Conservation (phyloP, 257 asterid species). For the Jasminum sambac region DNA sequence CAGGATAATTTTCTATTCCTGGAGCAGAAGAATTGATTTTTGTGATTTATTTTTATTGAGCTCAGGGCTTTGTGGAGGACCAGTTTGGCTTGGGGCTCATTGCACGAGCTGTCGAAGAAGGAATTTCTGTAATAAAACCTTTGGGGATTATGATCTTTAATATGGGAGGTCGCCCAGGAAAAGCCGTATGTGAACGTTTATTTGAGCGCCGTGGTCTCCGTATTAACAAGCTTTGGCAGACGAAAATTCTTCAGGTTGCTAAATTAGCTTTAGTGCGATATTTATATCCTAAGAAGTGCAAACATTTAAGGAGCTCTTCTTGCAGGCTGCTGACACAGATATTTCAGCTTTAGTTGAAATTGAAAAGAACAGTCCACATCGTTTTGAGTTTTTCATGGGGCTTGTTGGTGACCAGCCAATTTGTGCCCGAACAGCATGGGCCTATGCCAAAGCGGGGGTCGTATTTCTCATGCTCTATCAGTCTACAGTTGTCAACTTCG, state of each 20-base stretch:
- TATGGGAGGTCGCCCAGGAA: conserved; percentile 99
- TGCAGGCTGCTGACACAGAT: conserved; percentile 99
- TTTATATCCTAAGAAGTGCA: conserved; percentile 20
- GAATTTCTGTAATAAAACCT: conserved; percentile 94
- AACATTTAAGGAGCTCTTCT: conserved; percentile 31
- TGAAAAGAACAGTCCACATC: conserved; percentile 94
- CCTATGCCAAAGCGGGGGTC: conserved; percentile 91
- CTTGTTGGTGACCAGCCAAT: conserved; percentile 96
- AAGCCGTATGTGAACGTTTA: conserved; percentile 92
- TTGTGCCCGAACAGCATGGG: conserved; percentile 99
- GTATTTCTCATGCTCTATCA: conserved; percentile 95
- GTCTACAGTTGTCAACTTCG: conserved; percentile 91
- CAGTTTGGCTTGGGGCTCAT: conserved; percentile 98
- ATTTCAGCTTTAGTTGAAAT: conserved; percentile 97
- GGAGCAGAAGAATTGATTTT: conserved; percentile 17
- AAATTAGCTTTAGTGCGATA: conserved; percentile 14
- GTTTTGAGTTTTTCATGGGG: conserved; percentile 99
- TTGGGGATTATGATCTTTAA: conserved; percentile 96
- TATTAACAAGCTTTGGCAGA: conserved; percentile 96
- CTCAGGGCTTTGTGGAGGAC: conserved; percentile 97
- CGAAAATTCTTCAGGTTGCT: conserved; percentile 92
- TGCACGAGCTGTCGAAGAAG: conserved; percentile 99
- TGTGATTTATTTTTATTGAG: conserved; percentile 17
- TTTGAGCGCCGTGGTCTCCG: conserved; percentile 97
- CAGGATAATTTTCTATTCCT: conserved; percentile 15